Conservation (phyloP, 2,329 filamentous ascomycete genomes). For the Scedosporium apiospermum region DNA sequence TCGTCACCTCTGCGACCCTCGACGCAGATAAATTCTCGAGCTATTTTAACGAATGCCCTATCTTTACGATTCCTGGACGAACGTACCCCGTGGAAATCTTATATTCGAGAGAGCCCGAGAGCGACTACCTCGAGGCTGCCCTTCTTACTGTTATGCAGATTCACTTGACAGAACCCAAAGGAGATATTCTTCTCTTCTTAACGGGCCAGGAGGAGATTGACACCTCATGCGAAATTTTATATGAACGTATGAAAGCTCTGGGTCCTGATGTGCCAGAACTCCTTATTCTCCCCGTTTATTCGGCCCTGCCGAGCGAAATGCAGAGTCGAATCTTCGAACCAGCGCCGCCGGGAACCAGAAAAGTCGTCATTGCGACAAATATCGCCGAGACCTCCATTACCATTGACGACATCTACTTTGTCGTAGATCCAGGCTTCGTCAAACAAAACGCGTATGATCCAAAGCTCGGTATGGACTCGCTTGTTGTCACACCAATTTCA, state of each 20-base stretch:
- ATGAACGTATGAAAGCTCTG: constrained; percentile 91
- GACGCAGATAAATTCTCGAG: constrained; percentile 96
- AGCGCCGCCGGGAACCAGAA: constrained; percentile 73
- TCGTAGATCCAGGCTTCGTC: constrained; percentile 93
- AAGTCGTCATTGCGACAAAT: constrained; percentile 96
- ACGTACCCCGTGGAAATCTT: constrained; percentile 95
- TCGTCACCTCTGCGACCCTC: constrained; percentile 91
- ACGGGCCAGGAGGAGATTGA: constrained; percentile 98
- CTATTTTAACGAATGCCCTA: constrained; percentile 93
- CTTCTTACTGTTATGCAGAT: constrained; percentile 98
- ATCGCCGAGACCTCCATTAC: constrained; percentile 98
- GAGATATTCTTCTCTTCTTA: constrained; percentile 93
- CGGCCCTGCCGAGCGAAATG: constrained; percentile 84
- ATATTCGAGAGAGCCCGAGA: constrained; percentile 90
- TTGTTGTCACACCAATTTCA: constrained; percentile 92
- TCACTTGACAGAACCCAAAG: constrained; percentile 81
- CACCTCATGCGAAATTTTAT: constrained; percentile 83
- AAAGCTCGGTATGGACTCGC: constrained; percentile 93
- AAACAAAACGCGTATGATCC: constrained; percentile 97
- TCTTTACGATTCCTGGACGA: constrained; percentile 90
- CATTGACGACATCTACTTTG: constrained; percentile 95
- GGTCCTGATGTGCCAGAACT: constrained; percentile 86
- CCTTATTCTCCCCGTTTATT: constrained; percentile 92
- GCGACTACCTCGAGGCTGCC: constrained; percentile 88
- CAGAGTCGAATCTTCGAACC: constrained; percentile 93